Evolutionary conservation across 2,329 filamentous ascomycete species (phyloP).

Genomic region (Aspergillus aculeatinus): DNA sequence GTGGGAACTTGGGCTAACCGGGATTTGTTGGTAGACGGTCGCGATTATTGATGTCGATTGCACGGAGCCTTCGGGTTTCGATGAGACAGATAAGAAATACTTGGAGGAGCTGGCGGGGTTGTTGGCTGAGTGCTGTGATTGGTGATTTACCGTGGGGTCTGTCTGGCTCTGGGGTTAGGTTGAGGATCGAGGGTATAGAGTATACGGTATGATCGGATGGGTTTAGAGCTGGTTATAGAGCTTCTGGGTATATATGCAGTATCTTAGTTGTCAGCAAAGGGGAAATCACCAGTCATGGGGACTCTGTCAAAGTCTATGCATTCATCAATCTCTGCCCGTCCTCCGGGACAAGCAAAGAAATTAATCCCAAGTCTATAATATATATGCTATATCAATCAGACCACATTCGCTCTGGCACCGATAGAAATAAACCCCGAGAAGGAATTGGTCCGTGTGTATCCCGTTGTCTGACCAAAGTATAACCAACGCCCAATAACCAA

Average conservation of each 20-base stretch:
- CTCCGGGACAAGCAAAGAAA: too few relatives aligned
- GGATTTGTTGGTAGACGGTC: conserved; percentile 36
- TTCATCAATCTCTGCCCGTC: too few relatives aligned
- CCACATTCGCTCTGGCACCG: too few relatives aligned
- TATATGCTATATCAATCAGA: not conserved
- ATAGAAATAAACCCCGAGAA: too few relatives aligned
- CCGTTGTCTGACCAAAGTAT: not conserved
- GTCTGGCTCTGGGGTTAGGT: too few relatives aligned
- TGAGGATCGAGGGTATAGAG: not conserved
- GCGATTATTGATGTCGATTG: conserved; percentile 52
- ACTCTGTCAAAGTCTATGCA: too few relatives aligned
- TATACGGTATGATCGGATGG: not conserved
- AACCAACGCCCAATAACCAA: not conserved
- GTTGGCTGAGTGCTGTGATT: conserved; percentile 45
- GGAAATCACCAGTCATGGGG: too few relatives aligned
- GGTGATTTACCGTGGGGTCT: conserved; percentile 18
- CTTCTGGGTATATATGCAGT: too few relatives aligned
- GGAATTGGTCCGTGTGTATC: too few relatives aligned
- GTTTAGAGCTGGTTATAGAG: not conserved
- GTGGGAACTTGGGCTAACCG: conserved; percentile 4
- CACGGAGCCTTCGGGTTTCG: conserved; percentile 43
- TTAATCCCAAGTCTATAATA: too few relatives aligned
- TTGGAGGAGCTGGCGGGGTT: conserved; percentile 44
- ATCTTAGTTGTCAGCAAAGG: too few relatives aligned
- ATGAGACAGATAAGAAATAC: conserved; percentile 45